Percentiles rank a stretch among this genome's conserved stretches.
Evolutionary conservation across 371 early-diverging fungal species (phyloP).

Genomic region (Conidiobolus incongruus): DNA sequence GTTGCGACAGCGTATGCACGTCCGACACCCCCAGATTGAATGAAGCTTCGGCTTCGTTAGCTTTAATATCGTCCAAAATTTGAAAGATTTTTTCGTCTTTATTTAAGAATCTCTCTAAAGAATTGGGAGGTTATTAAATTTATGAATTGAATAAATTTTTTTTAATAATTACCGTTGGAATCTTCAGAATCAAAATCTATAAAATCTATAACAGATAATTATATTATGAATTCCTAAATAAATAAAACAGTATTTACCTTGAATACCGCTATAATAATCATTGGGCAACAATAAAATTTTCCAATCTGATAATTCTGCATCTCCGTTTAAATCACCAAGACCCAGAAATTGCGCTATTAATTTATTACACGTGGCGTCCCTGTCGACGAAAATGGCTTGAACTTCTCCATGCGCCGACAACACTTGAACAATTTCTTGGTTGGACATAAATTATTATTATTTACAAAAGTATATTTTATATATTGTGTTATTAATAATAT

Average conservation of each 20-base stretch:
- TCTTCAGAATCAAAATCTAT: neutral
- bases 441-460: conserved; percentile 9
- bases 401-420: conserved; percentile 12
- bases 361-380: conserved; percentile 12
- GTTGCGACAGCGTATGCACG: neutral
- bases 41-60: neutral
- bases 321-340: conserved; percentile 4
- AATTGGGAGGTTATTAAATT: neutral
- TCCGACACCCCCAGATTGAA: neutral
- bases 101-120: neutral
- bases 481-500: too few species aligned
- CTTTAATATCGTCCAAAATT: neutral
- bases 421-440: conserved; percentile 16
- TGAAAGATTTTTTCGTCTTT: conserved; percentile 1
- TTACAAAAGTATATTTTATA: neutral
- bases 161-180: neutral
- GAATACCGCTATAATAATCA: neutral
- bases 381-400: conserved; percentile 12
- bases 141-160: too few species aligned
- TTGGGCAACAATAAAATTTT: neutral
- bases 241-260: neutral
- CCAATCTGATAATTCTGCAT: neutral
- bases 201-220: neutral
- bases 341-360: conserved; percentile 9
- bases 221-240: neutral